A percentile compares a stretch with the other conserved stretches of the same genome.
These are phyloP conservation scores for Chlamydomonas eustigma DNA, from an alignment of 139 green algal species.

Conservation along the genomic window DNA sequence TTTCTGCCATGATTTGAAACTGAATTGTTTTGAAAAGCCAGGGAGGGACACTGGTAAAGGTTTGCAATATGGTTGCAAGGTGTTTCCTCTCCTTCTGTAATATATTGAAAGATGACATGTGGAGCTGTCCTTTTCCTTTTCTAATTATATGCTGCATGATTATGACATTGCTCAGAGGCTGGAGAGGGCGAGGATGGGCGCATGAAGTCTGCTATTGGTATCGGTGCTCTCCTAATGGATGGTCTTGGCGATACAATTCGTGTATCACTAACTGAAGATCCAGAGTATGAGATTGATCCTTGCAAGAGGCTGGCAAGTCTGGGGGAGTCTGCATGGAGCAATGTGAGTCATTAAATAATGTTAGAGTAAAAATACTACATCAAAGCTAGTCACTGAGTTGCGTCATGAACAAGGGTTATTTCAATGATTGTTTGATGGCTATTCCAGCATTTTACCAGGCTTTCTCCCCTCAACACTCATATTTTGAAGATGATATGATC, in stretches of 20 bases:
- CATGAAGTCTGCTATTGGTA: constrained; percentile 98
- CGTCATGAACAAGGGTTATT: constrained; percentile 69
- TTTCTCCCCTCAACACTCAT: neutral
- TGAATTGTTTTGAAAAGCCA: no score
- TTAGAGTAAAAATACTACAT: no score
- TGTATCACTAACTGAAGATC: constrained; percentile 88
- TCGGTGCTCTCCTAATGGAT: constrained; percentile 95
- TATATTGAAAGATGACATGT: no score
- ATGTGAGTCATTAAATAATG: no score
- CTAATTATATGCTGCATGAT: no score
- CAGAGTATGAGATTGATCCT: constrained; percentile 94
- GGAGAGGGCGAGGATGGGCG: constrained; percentile 96
- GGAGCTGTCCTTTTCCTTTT: no score
- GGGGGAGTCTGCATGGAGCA: constrained; percentile 51
- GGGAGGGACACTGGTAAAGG: no score
- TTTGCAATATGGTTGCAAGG: no score
- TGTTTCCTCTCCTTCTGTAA: no score
- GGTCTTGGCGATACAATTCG: constrained; percentile 98
- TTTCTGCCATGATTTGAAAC: no score
- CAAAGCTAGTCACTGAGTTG: constrained; percentile 87
- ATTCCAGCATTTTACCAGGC: neutral
- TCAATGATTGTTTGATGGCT: constrained; percentile 37
- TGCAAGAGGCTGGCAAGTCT: constrained; percentile 78
- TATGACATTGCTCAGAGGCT: no score
- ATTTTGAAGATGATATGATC: no score